phyloP scores from a whole-genome alignment of 2,329 filamentous ascomycete genomes.

The Calonectria pauciramosa region DNA sequence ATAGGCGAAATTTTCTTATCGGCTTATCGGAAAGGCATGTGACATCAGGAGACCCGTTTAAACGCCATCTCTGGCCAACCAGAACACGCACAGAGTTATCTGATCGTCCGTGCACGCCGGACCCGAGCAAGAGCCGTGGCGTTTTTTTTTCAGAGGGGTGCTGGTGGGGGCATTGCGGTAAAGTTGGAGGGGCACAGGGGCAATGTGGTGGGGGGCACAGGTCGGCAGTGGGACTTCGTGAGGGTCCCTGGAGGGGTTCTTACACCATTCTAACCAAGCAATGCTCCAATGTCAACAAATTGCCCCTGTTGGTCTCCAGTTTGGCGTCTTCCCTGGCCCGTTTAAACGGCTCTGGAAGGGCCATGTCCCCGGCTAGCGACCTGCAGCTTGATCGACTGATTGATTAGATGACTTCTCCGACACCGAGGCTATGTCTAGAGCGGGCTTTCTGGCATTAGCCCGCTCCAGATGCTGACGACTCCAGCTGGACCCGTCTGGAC shows the following conservation, averaged over 20 bases:
- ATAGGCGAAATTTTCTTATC: conserved; percentile 45
- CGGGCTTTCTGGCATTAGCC: conserved; percentile 9
- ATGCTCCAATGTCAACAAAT: background rate
- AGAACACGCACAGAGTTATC: conserved; percentile 31
- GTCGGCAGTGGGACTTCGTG: background rate
- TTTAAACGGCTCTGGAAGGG: conserved; percentile 5
- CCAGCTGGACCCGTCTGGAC: conserved; percentile 7
- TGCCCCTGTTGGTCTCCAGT: conserved; percentile 17
- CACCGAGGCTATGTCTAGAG: conserved; percentile 16
- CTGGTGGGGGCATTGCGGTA: conserved; percentile 20
- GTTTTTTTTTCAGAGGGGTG: conserved; percentile 22
- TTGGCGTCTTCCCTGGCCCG: background rate
- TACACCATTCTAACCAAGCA: conserved; percentile 9
- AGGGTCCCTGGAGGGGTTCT: conserved; percentile 23
- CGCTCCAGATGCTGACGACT: conserved; percentile 19
- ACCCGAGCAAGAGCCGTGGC: conserved; percentile 10
- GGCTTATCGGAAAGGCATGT: conserved; percentile 38
- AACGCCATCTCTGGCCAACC: conserved; percentile 23
- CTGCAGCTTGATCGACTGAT: conserved; percentile 46
- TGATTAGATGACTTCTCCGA: conserved; percentile 44
- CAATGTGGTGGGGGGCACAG: background rate
- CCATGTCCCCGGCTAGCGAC: conserved; percentile 30
- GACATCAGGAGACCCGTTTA: conserved; percentile 41
- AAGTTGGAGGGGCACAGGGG: conserved; percentile 23
- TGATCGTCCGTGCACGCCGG: conserved; percentile 42